phyloP scores from a whole-genome alignment of 1,284 basidiomycete species.

The Pascua guehoae region DNA sequence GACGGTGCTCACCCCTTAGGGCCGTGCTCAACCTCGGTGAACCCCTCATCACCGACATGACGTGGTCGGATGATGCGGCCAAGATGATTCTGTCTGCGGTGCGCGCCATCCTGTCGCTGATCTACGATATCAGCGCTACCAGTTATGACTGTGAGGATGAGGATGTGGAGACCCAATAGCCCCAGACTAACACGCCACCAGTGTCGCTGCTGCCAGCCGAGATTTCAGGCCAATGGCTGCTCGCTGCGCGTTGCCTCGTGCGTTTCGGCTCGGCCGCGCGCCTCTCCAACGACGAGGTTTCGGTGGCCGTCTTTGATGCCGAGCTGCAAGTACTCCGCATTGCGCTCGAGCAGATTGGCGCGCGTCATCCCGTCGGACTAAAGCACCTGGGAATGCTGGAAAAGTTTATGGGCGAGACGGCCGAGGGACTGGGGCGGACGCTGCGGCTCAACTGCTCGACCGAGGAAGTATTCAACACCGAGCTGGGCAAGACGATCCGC shows the following conservation, averaged over 20 bases:
- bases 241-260: conserved; percentile 25
- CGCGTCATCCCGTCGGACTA: conserved; percentile 31
- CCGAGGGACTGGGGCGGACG: not conserved
- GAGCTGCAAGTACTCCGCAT: conserved; percentile 35
- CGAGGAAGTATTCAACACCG: no score
- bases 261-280: conserved; percentile 37
- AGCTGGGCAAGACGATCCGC: no score
- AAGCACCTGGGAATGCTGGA: conserved; percentile 33
- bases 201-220: conserved; percentile 33
- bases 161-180: not conserved
- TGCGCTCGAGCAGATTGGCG: conserved; percentile 26
- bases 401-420: conserved; percentile 1
- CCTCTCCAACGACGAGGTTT: conserved; percentile 24
- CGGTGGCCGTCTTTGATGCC: conserved; percentile 33
- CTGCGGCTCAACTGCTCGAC: not conserved
- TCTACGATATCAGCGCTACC: conserved; percentile 42
- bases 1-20: conserved; percentile 5
- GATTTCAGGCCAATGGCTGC: conserved; percentile 28
- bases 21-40: conserved; percentile 33
- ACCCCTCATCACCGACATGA: conserved; percentile 36
- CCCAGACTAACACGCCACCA: conserved; percentile 3
- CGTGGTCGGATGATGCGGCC: conserved; percentile 34
- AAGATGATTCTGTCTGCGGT: conserved; percentile 38
- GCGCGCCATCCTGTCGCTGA: conserved; percentile 37
- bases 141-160: conserved; percentile 36